These are phyloP conservation scores for Pseudogymnoascus sp. DNA, from an alignment of 2,329 filamentous ascomycete species.

Conservation along the genomic window DNA sequence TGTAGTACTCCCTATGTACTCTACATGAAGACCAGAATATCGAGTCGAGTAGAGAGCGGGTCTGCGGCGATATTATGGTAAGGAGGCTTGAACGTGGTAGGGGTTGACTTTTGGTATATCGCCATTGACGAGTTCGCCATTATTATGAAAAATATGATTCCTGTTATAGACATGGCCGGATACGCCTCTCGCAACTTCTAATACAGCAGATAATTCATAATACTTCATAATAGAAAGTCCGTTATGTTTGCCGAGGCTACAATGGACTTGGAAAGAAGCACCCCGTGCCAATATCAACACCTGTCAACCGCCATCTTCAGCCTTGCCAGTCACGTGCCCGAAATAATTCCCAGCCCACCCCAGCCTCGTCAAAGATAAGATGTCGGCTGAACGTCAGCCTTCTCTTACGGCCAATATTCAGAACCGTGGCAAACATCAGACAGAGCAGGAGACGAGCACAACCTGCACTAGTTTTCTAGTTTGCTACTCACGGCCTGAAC, in stretches of 20 bases:
- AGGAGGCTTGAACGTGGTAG: background rate
- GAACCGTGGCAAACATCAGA: background rate
- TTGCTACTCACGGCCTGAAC: background rate
- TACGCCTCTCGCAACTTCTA: background rate
- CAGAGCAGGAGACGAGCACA: background rate
- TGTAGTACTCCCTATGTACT: background rate
- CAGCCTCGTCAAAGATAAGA: slow-evolving; percentile 5
- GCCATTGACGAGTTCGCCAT: background rate
- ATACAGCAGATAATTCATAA: background rate
- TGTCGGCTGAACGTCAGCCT: slow-evolving; percentile 8
- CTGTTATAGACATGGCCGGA: background rate
- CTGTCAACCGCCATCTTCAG: background rate
- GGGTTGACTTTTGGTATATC: background rate
- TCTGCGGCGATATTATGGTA: background rate
- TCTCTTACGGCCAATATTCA: background rate
- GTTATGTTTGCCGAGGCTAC: background rate
- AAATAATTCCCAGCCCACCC: background rate
- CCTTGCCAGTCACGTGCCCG: background rate
- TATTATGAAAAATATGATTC: background rate
- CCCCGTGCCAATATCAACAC: background rate
- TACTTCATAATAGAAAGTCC: background rate
- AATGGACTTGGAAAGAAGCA: background rate
- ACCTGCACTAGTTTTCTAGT: background rate
- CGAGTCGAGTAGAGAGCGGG: background rate
- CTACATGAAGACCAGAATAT: background rate